Evolutionary conservation across 768 basidiomycete species (phyloP).

Genomic region (Phylloporus scabripes): DNA sequence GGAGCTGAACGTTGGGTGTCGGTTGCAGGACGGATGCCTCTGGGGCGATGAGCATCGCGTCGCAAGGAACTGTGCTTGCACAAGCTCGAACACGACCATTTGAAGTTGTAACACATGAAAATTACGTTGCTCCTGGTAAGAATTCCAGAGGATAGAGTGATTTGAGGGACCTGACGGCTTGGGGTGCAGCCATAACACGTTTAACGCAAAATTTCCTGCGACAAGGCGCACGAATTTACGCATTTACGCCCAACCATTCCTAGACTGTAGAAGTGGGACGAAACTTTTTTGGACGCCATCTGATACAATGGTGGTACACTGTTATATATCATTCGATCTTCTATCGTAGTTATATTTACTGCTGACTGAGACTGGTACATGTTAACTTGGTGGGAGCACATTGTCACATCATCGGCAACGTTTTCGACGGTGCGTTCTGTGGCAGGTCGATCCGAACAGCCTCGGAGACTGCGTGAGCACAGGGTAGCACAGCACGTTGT

Average conservation of each 20-base stretch:
- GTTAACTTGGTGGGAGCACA: slow-evolving; percentile 11
- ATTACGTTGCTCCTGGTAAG: slow-evolving; percentile 80
- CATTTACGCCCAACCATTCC: slow-evolving; percentile 37
- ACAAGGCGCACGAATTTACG: slow-evolving; percentile 54
- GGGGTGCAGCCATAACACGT: slow-evolving; percentile 38
- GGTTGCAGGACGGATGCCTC: slow-evolving; percentile 43
- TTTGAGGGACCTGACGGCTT: slow-evolving; percentile 10
- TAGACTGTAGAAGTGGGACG: slow-evolving; percentile 27
- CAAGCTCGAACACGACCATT: slow-evolving; percentile 70
- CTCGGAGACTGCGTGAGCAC: slow-evolving; percentile 1
- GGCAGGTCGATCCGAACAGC: background rate
- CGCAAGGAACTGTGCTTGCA: slow-evolving; percentile 63
- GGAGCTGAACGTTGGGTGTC: slow-evolving; percentile 15
- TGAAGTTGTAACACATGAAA: slow-evolving; percentile 66
- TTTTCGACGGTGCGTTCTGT: slow-evolving; percentile 1
- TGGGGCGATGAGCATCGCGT: slow-evolving; percentile 46
- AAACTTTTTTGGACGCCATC: slow-evolving; percentile 1
- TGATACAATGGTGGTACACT: slow-evolving; percentile 3
- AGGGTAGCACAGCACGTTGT: slow-evolving; percentile 15
- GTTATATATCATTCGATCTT: slow-evolving; percentile 26
- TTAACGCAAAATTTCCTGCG: slow-evolving; percentile 54
- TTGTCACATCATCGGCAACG: slow-evolving; percentile 17
- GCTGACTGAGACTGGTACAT: slow-evolving; percentile 10
- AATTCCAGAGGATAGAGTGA: slow-evolving; percentile 22
- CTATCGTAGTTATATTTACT: slow-evolving; percentile 23